Percentiles rank a stretch among this genome's conserved stretches.
Conservation (phyloP, 495 filamentous ascomycete species). For the Aspergillus ellipticus region DNA sequence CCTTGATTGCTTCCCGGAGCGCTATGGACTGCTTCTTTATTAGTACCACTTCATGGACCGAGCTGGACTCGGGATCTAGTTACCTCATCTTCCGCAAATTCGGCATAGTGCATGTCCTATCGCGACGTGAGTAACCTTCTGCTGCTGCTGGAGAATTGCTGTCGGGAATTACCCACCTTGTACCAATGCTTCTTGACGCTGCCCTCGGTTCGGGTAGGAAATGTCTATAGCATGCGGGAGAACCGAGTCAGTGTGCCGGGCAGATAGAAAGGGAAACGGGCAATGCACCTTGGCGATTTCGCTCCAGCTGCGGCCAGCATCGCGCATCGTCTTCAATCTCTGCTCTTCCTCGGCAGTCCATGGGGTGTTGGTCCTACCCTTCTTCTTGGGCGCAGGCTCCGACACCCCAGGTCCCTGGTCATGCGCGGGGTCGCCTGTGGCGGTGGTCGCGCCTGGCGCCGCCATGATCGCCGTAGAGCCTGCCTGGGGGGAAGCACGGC, state of each 20-base stretch:
- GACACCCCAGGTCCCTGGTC: slow-evolving; percentile 31
- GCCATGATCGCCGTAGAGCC: slow-evolving; percentile 36
- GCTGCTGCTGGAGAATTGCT: slow-evolving; percentile 9
- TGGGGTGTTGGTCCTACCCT: slow-evolving; percentile 93
- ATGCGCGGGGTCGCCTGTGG: slow-evolving; percentile 26
- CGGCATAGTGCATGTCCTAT: slow-evolving; percentile 98
- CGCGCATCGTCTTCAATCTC: slow-evolving; percentile 86
- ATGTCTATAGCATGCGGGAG: slow-evolving; percentile 60
- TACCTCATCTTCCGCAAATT: slow-evolving; percentile 98
- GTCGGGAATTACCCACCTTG: slow-evolving; percentile 58
- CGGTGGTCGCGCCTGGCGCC: slow-evolving; percentile 22
- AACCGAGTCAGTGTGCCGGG: slow-evolving; percentile 6
- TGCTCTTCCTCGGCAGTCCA: slow-evolving; percentile 96
- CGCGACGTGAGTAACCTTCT: slow-evolving; percentile 23
- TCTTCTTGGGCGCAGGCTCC: slow-evolving; percentile 68
- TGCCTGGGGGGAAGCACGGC: slow-evolving; percentile 37
- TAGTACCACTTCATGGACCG: slow-evolving; percentile 25
- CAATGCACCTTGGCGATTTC: slow-evolving; percentile 89
- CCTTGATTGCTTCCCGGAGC: slow-evolving; percentile 89
- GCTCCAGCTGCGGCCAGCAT: slow-evolving; percentile 89
- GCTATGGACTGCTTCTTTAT: slow-evolving; percentile 64
- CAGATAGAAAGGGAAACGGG: neutral
- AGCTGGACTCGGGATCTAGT: slow-evolving; percentile 1
- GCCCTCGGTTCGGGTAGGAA: slow-evolving; percentile 88
- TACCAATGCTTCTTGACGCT: slow-evolving; percentile 99